Percentiles rank a stretch among this genome's conserved stretches.
Evolutionary conservation across 257 asterid genomes (phyloP).

Genomic region (Dorcoceras hygrometricum): DNA sequence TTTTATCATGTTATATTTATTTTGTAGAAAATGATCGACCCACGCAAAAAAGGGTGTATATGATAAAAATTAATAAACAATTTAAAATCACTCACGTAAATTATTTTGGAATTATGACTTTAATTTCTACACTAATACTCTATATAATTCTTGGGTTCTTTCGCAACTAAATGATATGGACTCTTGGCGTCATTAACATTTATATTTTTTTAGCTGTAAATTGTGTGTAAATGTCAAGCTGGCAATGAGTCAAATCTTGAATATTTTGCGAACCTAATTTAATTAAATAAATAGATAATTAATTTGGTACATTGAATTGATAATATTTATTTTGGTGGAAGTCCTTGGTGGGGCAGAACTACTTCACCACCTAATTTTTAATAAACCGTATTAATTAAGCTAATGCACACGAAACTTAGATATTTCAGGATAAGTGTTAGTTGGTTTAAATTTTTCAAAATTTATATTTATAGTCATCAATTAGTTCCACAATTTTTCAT

Average conservation of each 20-base stretch:
- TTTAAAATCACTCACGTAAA: too few species aligned
- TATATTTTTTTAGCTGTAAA: neutral
- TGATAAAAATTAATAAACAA: too few species aligned
- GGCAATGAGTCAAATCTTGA: neutral
- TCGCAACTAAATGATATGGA: too few species aligned
- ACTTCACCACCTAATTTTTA: neutral
- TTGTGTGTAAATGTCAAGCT: neutral
- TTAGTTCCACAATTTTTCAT: neutral
- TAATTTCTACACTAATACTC: too few species aligned
- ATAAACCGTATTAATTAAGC: neutral
- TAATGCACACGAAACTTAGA: neutral
- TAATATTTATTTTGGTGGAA: too few species aligned
- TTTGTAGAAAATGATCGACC: too few species aligned
- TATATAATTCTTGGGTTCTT: too few species aligned
- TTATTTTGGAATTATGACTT: too few species aligned
- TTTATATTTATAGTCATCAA: too few species aligned
- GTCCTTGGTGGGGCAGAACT: conserved; percentile 1
- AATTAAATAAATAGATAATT: neutral
- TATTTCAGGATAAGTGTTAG: neutral
- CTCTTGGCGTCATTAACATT: neutral
- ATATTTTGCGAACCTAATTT: neutral
- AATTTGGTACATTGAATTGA: neutral
- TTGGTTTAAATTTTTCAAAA: too few species aligned
- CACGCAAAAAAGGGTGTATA: too few species aligned
- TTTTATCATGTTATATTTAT: too few species aligned